phyloP scores from a whole-genome alignment of 225 moss, liverwort and hornwort genomes.

The Pseudoscleropodium purum region DNA sequence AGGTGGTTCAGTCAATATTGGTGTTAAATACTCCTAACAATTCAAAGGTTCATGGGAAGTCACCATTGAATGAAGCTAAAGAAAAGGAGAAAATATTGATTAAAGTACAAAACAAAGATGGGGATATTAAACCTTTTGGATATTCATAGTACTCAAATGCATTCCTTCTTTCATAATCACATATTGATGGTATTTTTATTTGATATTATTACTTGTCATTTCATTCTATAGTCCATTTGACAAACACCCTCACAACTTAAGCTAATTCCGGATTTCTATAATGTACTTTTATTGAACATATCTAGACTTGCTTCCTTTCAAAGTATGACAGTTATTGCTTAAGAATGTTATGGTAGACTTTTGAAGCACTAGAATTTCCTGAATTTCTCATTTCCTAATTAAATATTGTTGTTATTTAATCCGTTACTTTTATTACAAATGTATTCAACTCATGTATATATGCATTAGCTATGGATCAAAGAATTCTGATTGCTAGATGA shows the following conservation, averaged over 20 bases:
- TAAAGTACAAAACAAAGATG: slow-evolving; percentile 32
- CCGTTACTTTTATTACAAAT: background rate
- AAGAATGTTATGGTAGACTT: background rate
- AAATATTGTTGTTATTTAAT: background rate
- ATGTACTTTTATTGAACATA: background rate
- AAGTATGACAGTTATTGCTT: background rate
- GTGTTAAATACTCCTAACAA: background rate
- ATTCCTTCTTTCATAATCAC: background rate
- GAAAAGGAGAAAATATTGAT: slow-evolving; percentile 48
- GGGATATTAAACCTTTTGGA: slow-evolving; percentile 8
- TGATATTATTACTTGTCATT: background rate
- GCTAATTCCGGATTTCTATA: background rate
- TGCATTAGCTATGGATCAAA: background rate
- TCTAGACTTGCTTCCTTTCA: background rate
- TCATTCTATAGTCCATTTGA: background rate
- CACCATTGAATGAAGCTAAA: background rate
- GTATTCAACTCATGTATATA: too few relatives aligned
- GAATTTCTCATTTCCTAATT: background rate
- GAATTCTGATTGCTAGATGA: background rate
- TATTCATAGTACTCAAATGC: slow-evolving; percentile 28
- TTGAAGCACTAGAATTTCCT: background rate
- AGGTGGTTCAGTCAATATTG: background rate
- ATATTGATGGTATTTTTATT: background rate
- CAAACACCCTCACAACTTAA: background rate
- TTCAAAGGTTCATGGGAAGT: background rate